phyloP scores from a whole-genome alignment of 371 early-diverging fungal genomes.

The Choanephora cucurbitarum region DNA sequence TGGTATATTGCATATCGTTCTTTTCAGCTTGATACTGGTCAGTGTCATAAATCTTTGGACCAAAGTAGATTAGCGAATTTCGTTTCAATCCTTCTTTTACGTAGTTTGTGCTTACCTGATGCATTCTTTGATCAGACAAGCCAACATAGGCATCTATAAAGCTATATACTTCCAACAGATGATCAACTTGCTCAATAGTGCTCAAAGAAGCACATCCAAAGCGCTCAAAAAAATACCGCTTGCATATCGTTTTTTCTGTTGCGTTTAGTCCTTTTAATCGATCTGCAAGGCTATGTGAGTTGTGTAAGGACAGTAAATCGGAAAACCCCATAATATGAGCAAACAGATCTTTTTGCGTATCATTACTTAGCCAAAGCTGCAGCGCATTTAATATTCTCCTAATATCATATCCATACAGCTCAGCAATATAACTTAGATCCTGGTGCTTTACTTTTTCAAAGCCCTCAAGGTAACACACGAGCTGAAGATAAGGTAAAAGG shows the following conservation, averaged over 20 bases:
- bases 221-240: conserved; percentile 9
- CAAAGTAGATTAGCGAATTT: no score
- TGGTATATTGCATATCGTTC: conserved; percentile 1
- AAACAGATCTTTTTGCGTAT: conserved; percentile 15
- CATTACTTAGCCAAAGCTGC: conserved; percentile 32
- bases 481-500: conserved; percentile 34
- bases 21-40: conserved; percentile 21
- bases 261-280: not conserved
- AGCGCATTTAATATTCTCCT: conserved; percentile 35
- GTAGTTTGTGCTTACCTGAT: conserved; percentile 13
- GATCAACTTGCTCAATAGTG: conserved; percentile 4
- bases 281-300: conserved; percentile 2
- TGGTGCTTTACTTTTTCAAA: conserved; percentile 3
- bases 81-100: not conserved
- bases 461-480: conserved; percentile 27
- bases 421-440: conserved; percentile 30
- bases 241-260: conserved; percentile 1
- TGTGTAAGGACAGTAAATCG: not conserved
- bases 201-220: not conserved
- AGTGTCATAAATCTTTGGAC: conserved; percentile 26
- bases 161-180: conserved; percentile 13
- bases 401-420: conserved; percentile 24
- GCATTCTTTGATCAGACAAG: conserved; percentile 11
- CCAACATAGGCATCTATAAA: conserved; percentile 25
- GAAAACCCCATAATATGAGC: conserved; percentile 14